Conservation (phyloP, 2,329 filamentous ascomycete genomes). For the Lachnellula occidentalis region DNA sequence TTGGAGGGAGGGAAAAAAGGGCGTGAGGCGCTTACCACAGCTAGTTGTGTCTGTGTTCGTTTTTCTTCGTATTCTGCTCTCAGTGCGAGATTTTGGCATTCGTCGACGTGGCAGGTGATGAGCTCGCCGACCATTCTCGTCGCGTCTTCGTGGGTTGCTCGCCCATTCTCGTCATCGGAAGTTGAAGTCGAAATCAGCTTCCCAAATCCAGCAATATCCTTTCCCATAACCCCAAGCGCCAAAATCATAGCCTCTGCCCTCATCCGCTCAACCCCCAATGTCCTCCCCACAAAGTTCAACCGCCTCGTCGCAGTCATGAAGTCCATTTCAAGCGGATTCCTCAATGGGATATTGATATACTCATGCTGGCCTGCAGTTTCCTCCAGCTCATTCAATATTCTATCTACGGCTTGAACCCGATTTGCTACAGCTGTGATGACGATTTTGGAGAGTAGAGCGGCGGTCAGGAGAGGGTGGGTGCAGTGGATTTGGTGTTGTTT, state of each 20-base stretch:
- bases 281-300: neutral
- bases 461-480: constrained; percentile 1
- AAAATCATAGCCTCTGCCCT: neutral
- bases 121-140: neutral
- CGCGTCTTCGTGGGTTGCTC: neutral
- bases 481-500: neutral
- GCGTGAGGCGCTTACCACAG: constrained; percentile 1
- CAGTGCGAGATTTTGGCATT: constrained; percentile 3
- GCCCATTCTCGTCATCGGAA: neutral
- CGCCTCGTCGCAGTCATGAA: constrained; percentile 5
- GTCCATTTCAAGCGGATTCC: constrained; percentile 6
- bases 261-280: constrained; percentile 1
- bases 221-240: neutral
- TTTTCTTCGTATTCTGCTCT: constrained; percentile 10
- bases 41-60: constrained; percentile 8
- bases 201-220: neutral
- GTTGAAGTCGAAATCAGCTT: neutral
- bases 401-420: neutral
- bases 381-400: constrained; percentile 2
- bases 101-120: constrained; percentile 3
- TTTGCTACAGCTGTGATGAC: neutral
- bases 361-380: constrained; percentile 10
- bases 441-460: neutral
- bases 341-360: constrained; percentile 2
- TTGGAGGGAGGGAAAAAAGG: neutral